Evolutionary conservation across 176 grass and related monocot genomes (phyloP).

Genomic region (Oryza meridionalis): DNA sequence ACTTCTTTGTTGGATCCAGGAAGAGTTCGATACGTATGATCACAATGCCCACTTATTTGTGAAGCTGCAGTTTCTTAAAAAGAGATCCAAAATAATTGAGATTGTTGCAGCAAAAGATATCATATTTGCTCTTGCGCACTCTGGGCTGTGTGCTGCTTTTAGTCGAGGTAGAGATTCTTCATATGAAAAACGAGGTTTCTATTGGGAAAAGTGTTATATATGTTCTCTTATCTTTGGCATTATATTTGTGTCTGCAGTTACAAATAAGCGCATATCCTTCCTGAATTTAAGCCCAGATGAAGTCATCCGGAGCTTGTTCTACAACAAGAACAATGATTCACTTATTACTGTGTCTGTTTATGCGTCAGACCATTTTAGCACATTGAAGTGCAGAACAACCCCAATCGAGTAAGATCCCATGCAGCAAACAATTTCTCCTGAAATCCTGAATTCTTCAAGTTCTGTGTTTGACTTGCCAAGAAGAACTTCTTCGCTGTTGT

Average conservation of each 20-base stretch:
- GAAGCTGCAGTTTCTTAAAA: constrained; percentile 92
- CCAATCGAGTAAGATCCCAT: constrained; percentile 79
- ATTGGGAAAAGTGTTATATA: not conserved
- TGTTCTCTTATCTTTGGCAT: constrained; percentile 27
- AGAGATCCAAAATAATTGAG: constrained; percentile 94
- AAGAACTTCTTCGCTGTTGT: not conserved
- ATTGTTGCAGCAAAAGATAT: constrained; percentile 97
- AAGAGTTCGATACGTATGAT: constrained; percentile 97
- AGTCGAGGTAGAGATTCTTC: constrained; percentile 63
- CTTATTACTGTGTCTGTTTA: constrained; percentile 99
- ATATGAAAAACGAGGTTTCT: constrained; percentile 9
- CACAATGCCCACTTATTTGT: constrained; percentile 84
- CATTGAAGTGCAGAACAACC: constrained; percentile 97
- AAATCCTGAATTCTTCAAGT: constrained; percentile 1
- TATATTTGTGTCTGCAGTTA: constrained; percentile 62
- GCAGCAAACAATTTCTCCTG: not conserved
- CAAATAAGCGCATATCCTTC: constrained; percentile 86
- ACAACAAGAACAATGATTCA: constrained; percentile 99
- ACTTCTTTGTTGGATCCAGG: constrained; percentile 52
- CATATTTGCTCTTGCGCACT: constrained; percentile 96
- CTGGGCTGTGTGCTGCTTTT: constrained; percentile 95
- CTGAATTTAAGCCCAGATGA: constrained; percentile 97
- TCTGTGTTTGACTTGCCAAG: not conserved
- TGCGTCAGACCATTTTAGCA: constrained; percentile 95
- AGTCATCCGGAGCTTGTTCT: constrained; percentile 98